These are phyloP conservation scores for Dothideomycetidae sp. DNA, from an alignment of 2,329 filamentous ascomycete genomes.

Conservation along the genomic window DNA sequence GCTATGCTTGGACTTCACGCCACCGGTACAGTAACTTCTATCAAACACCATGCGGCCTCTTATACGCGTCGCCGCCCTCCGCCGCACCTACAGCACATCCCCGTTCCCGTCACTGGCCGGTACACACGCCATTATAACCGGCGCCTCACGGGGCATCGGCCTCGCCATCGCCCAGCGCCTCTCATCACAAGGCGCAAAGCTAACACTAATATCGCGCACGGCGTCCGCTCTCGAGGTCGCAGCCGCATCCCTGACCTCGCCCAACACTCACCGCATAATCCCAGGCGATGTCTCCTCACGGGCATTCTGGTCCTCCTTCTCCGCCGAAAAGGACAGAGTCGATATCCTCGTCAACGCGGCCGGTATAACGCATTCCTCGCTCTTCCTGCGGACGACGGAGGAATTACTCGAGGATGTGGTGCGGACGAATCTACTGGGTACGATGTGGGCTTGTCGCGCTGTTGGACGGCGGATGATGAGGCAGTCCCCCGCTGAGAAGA, in stretches of 20 bases:
- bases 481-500: conserved; percentile 10
- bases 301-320: conserved; percentile 9
- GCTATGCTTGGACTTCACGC: background rate
- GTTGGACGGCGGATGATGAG: conserved; percentile 36
- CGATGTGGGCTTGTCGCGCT: conserved; percentile 47
- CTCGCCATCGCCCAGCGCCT: conserved; percentile 34
- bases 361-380: conserved; percentile 51
- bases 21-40: background rate
- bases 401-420: conserved; percentile 44
- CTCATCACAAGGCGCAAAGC: conserved; percentile 30
- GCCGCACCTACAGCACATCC: conserved; percentile 16
- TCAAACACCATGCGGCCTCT: no score
- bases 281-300: conserved; percentile 9
- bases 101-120: conserved; percentile 9
- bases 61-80: no score
- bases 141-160: conserved; percentile 38
- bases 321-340: conserved; percentile 14
- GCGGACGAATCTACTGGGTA: conserved; percentile 54
- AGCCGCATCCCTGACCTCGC: conserved; percentile 1
- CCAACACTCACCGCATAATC: background rate
- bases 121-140: conserved; percentile 29
- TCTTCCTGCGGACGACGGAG: conserved; percentile 44
- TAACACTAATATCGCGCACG: conserved; percentile 11
- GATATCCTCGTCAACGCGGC: conserved; percentile 67
- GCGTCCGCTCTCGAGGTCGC: conserved; percentile 5